These are phyloP conservation scores for Pyrrhoderma lamaoense DNA, from an alignment of 1,284 basidiomycete genomes.

Conservation along the genomic window DNA sequence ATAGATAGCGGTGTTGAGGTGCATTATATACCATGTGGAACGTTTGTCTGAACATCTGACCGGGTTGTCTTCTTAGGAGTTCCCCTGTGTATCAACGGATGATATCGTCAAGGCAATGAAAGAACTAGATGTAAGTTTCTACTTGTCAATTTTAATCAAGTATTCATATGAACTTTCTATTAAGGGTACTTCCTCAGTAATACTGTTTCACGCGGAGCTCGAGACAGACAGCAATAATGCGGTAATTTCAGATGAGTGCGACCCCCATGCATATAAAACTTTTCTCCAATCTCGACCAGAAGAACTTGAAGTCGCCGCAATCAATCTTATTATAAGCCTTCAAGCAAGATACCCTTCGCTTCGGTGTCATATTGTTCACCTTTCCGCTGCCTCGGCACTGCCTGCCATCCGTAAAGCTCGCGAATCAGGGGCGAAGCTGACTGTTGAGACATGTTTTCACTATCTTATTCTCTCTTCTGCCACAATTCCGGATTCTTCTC, in stretches of 20 bases:
- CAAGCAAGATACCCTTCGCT: slow-evolving; percentile 57
- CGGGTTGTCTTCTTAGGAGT: slow-evolving; percentile 54
- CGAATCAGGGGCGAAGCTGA: slow-evolving; percentile 56
- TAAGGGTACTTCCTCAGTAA: slow-evolving; percentile 57
- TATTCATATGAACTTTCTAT: background rate
- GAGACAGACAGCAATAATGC: slow-evolving; percentile 31
- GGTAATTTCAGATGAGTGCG: background rate
- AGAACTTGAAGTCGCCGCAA: slow-evolving; percentile 69
- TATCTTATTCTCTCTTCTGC: slow-evolving; percentile 68
- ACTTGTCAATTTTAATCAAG: background rate
- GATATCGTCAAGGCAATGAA: slow-evolving; percentile 70
- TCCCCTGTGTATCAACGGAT: slow-evolving; percentile 73
- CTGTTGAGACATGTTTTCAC: slow-evolving; percentile 93
- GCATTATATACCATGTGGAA: slow-evolving; percentile 21
- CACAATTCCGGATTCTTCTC: slow-evolving; percentile 59
- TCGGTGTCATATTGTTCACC: slow-evolving; percentile 88
- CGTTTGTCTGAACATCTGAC: background rate
- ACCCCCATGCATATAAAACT: slow-evolving; percentile 62
- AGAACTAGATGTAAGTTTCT: slow-evolving; percentile 52
- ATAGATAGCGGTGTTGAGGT: slow-evolving; percentile 92
- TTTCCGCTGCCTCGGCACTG: slow-evolving; percentile 78
- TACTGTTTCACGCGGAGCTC: slow-evolving; percentile 90
- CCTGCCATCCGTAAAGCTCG: slow-evolving; percentile 67
- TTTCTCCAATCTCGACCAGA: slow-evolving; percentile 82
- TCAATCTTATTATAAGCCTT: slow-evolving; percentile 64